Conservation (phyloP, 176 grass and related monocot genomes). For the Panicum miliaceum region DNA sequence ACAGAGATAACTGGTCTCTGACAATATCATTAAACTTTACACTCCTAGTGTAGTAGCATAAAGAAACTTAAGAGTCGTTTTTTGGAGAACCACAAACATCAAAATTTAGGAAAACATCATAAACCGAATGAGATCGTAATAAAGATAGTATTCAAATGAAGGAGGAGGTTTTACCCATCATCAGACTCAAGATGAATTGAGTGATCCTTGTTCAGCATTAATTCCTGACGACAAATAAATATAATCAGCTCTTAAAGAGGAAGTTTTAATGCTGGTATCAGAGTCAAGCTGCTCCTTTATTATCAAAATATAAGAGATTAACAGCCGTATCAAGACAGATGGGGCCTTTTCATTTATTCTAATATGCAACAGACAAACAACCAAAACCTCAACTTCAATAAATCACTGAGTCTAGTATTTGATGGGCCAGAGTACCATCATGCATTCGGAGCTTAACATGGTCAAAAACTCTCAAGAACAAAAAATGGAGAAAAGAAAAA, state of each 20-base stretch:
- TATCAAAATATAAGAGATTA: slow-evolving; percentile 16
- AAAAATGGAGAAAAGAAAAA: slow-evolving; percentile 21
- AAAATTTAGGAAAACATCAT: slow-evolving; percentile 19
- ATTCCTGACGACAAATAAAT: slow-evolving; percentile 65
- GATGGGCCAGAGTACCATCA: slow-evolving; percentile 1
- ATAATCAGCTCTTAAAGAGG: slow-evolving; percentile 32
- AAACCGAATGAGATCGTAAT: slow-evolving; percentile 13
- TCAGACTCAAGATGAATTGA: slow-evolving; percentile 59
- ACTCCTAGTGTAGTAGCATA: slow-evolving; percentile 2
- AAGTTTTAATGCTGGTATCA: slow-evolving; percentile 21
- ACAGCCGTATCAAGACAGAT: slow-evolving; percentile 17
- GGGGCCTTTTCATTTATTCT: not conserved
- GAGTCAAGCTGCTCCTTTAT: slow-evolving; percentile 15
- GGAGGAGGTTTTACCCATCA: slow-evolving; percentile 65
- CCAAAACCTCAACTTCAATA: not conserved
- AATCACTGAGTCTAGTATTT: slow-evolving; percentile 3
- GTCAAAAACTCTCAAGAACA: not conserved
- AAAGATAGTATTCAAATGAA: slow-evolving; percentile 27
- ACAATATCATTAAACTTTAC: slow-evolving; percentile 17
- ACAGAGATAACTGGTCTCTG: slow-evolving; percentile 9
- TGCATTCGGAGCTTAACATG: not conserved
- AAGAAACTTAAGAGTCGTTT: slow-evolving; percentile 31
- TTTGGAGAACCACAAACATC: not conserved
- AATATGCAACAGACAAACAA: not conserved
- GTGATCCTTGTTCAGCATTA: slow-evolving; percentile 74